These are phyloP conservation scores for Gossypium schwendimanii DNA, from an alignment of 441 rosid species.

Conservation along the genomic window DNA sequence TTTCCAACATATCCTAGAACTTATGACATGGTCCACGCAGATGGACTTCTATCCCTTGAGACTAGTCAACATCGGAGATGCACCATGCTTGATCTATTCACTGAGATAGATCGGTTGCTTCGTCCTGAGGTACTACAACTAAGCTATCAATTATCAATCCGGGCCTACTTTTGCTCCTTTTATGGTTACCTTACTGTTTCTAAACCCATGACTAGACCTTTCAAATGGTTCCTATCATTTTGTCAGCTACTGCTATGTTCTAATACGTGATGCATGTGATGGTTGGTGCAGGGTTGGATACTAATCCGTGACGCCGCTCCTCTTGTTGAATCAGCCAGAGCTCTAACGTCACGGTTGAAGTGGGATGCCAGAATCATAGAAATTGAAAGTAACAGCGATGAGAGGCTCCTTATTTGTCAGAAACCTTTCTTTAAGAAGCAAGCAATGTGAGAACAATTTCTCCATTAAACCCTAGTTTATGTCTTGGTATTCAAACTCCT, in stretches of 20 bases:
- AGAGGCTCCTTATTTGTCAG: conserved; percentile 88
- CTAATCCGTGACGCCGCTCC: conserved; percentile 70
- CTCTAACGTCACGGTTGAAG: conserved; percentile 54
- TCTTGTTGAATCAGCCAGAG: conserved; percentile 69
- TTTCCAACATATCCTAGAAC: conserved; percentile 95
- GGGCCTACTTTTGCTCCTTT: not conserved
- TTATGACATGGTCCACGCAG: conserved; percentile 89
- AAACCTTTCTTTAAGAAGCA: conserved; percentile 74
- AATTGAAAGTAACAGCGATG: conserved; percentile 74
- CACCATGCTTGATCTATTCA: conserved; percentile 52
- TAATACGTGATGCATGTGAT: not conserved
- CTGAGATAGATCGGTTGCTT: conserved; percentile 83
- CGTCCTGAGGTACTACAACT: conserved; percentile 84
- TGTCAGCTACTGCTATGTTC: not conserved
- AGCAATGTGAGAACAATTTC: conserved; percentile 33
- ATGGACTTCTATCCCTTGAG: conserved; percentile 69
- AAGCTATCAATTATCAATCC: not conserved
- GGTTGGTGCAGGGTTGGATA: conserved; percentile 83
- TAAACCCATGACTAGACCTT: not conserved
- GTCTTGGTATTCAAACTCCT: conserved; percentile 25
- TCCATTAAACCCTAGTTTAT: conserved; percentile 1
- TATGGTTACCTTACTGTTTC: not conserved
- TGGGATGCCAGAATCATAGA: conserved; percentile 95
- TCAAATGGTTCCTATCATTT: not conserved
- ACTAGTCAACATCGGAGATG: conserved; percentile 42